Base-by-base conservation (phyloP, 2,329 filamentous ascomycete species). In the Fusarium austroafricanum region DNA sequence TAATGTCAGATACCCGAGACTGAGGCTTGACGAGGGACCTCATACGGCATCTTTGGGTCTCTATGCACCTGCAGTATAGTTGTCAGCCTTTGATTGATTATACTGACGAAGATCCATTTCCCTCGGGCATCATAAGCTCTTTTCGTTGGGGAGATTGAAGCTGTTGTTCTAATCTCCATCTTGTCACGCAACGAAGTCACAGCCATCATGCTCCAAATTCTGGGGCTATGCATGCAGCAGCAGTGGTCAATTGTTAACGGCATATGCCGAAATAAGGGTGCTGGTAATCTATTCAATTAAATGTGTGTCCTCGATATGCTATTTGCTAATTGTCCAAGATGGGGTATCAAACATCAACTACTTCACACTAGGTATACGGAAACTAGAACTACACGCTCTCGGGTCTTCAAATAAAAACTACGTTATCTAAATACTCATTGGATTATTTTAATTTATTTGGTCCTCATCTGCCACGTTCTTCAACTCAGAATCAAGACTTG, bases 1-100 rank as follows among this genome's bases (percentile, higher is more conserved):
- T 29, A 20, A 56, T 56, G 61, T 51, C 45, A 43, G 28, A 68
- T 44, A 31, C 42, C 43, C 39, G 31, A 56, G 23, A 39, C 33
- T 37, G 15, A 40, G 42, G 28, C 37, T 54, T 53, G 45, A 55
- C 28, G 37, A 45, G 23, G 23, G 31, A 35, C 38, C 20, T 20
- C 39, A 35, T 35, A 28, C 21, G 26, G 29, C 18, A 52, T 33
- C 20, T 6, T 61, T 35, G 18, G 55, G 66, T 52, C 37, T 43
- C 28, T 31, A 37, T 51, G 60, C 53, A 65, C 37, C 6, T 18
- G n/a, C 23, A 38, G 38, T 21, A 38, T 46, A 49, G 20, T 20
- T 40, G 44, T 26, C 52, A 40, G 17, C 10, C 14, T 18, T 46
- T 50, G 23, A 20, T 45, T 42, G 44, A 26, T 12, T 29, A 23